Percentiles rank a stretch among this genome's conserved stretches.
Conservation (phyloP, 2,329 filamentous ascomycete species). For the Xylariaceae sp. region DNA sequence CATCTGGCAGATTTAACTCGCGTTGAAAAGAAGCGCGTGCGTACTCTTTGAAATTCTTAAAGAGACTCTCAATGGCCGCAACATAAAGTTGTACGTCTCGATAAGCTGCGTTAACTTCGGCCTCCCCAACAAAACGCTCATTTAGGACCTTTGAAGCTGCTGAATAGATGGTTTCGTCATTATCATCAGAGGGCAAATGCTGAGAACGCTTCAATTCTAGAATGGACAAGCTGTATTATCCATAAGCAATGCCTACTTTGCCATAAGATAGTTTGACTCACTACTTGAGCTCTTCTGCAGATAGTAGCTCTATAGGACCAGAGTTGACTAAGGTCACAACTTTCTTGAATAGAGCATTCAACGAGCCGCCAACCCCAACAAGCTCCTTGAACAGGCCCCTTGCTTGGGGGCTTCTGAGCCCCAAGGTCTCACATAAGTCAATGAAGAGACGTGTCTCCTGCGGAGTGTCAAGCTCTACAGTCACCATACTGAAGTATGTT, state of each 20-base stretch:
- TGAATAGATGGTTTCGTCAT: slow-evolving; percentile 1
- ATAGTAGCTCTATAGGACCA: slow-evolving; percentile 17
- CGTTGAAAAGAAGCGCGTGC: background rate
- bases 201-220: background rate
- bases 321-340: slow-evolving; percentile 12
- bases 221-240: slow-evolving; percentile 5
- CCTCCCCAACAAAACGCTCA: slow-evolving; percentile 7
- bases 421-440: slow-evolving; percentile 16
- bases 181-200: background rate
- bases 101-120: slow-evolving; percentile 4
- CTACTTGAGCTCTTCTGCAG: slow-evolving; percentile 22
- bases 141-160: background rate
- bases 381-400: slow-evolving; percentile 13
- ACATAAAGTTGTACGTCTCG: slow-evolving; percentile 22
- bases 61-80: slow-evolving; percentile 12
- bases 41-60: slow-evolving; percentile 19
- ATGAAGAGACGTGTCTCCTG: slow-evolving; percentile 18
- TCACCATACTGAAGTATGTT: slow-evolving; percentile 8
- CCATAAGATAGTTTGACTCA: slow-evolving; percentile 5
- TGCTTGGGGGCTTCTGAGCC: slow-evolving; percentile 12
- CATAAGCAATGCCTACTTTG: background rate
- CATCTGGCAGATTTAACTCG: background rate
- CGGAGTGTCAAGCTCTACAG: slow-evolving; percentile 5
- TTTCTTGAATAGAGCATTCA: background rate
- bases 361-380: background rate